These are phyloP conservation scores for Saccharomycopsis lassenensis DNA, from an alignment of 805 yeast genomes.

Conservation along the genomic window DNA sequence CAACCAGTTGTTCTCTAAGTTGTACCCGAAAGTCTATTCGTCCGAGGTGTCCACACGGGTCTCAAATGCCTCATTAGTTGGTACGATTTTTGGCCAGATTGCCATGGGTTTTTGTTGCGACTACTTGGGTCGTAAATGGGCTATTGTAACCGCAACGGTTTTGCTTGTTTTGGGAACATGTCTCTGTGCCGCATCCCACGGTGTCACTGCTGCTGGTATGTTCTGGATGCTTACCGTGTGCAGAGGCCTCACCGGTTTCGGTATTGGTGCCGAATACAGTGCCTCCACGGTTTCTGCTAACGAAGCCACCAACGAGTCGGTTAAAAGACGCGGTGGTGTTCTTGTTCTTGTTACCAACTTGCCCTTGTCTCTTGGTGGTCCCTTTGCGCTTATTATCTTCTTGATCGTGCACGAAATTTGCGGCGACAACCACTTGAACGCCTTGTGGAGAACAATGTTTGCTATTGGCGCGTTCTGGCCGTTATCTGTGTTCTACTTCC, in stretches of 20 bases:
- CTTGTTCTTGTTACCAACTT: constrained; percentile 60
- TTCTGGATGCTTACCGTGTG: constrained; percentile 69
- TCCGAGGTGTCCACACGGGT: constrained; percentile 46
- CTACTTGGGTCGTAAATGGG: constrained; percentile 57
- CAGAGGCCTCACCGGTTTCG: constrained; percentile 69
- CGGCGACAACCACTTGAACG: constrained; percentile 33
- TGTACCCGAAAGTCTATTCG: constrained; percentile 34
- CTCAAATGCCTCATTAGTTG: constrained; percentile 57
- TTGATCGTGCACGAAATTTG: constrained; percentile 57
- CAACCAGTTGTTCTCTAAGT: constrained; percentile 42
- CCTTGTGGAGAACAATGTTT: constrained; percentile 62
- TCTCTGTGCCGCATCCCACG: constrained; percentile 63
- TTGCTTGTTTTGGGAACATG: constrained; percentile 54
- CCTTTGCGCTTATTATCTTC: constrained; percentile 59
- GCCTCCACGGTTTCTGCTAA: constrained; percentile 58
- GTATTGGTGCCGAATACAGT: constrained; percentile 71
- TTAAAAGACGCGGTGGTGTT: constrained; percentile 52
- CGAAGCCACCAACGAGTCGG: constrained; percentile 61
- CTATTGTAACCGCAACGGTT: constrained; percentile 54
- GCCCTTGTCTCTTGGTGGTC: constrained; percentile 69
- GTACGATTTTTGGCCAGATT: constrained; percentile 65
- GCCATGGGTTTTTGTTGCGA: constrained; percentile 53
- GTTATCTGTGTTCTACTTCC: constrained; percentile 56
- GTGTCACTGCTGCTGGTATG: constrained; percentile 46
- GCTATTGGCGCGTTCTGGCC: constrained; percentile 64